These are phyloP conservation scores for Chimonanthus praecox DNA, from an alignment of 164 flowering plant species.

Conservation along the genomic window DNA sequence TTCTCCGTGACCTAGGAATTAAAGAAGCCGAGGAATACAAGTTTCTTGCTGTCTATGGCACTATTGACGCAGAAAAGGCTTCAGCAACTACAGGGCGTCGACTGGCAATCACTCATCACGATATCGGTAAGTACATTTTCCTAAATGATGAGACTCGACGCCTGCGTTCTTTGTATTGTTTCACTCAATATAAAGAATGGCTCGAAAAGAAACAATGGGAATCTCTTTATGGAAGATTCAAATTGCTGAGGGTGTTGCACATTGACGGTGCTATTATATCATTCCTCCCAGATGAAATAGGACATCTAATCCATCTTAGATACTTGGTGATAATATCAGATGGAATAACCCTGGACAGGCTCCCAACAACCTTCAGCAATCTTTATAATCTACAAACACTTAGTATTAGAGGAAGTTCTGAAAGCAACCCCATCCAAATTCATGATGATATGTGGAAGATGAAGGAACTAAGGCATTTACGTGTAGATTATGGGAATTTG, in stretches of 20 bases:
- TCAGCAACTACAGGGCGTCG: not conserved
- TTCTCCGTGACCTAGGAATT: not conserved
- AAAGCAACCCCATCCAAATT: too few species aligned
- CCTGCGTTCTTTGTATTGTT: not conserved
- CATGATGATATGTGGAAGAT: not conserved
- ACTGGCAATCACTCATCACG: not conserved
- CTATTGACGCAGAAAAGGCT: not conserved
- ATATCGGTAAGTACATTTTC: not conserved
- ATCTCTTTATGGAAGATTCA: not conserved
- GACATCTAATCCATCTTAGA: not conserved
- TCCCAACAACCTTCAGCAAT: conserved; percentile 1
- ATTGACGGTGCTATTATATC: not conserved
- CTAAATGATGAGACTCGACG: not conserved
- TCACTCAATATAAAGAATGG: not conserved
- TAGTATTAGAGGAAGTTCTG: not conserved
- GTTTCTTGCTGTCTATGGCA: not conserved
- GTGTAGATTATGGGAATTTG: not conserved
- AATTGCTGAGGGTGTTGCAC: conserved; percentile 1
- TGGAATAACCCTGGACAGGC: not conserved
- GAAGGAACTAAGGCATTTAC: conserved; percentile 1
- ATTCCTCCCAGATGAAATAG: not conserved
- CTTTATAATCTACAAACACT: conserved; percentile 1
- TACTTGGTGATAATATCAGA: not conserved
- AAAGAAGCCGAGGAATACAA: not conserved
- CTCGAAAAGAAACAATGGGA: not conserved